phyloP scores from a whole-genome alignment of 202 grass and related monocot genomes.

The Carex sylvatica region DNA sequence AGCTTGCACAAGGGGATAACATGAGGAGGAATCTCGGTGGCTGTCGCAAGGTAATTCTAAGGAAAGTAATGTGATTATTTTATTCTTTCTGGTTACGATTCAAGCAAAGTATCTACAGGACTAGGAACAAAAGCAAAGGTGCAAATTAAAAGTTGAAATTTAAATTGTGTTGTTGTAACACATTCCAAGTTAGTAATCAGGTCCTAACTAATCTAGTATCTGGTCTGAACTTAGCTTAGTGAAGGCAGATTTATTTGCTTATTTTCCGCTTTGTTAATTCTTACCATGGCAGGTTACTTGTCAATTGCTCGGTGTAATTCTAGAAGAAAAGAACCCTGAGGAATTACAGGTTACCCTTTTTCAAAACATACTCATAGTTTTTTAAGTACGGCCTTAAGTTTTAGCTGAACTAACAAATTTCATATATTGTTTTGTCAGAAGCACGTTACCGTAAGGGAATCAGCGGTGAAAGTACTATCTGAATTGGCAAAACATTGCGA shows the following conservation, averaged over 20 bases:
- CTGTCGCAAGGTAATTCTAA: constrained; percentile 55
- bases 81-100: background rate
- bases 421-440: constrained; percentile 47
- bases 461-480: constrained; percentile 55
- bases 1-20: constrained; percentile 45
- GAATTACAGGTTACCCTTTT: constrained; percentile 69
- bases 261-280: constrained; percentile 10
- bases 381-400: background rate
- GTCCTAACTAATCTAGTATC: background rate
- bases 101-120: background rate
- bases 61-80: background rate
- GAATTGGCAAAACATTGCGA: constrained; percentile 72
- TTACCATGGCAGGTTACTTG: constrained; percentile 59
- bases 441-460: constrained; percentile 64
- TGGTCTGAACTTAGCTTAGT: background rate
- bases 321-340: constrained; percentile 74
- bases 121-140: background rate
- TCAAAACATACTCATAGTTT: constrained; percentile 1
- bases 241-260: background rate
- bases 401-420: constrained; percentile 15
- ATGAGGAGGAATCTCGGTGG: constrained; percentile 65
- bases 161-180: background rate
- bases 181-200: constrained; percentile 8
- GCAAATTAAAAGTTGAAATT: background rate
- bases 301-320: constrained; percentile 75